Conservation (phyloP, 2,329 filamentous ascomycete genomes). For the Penicillium sp. region DNA sequence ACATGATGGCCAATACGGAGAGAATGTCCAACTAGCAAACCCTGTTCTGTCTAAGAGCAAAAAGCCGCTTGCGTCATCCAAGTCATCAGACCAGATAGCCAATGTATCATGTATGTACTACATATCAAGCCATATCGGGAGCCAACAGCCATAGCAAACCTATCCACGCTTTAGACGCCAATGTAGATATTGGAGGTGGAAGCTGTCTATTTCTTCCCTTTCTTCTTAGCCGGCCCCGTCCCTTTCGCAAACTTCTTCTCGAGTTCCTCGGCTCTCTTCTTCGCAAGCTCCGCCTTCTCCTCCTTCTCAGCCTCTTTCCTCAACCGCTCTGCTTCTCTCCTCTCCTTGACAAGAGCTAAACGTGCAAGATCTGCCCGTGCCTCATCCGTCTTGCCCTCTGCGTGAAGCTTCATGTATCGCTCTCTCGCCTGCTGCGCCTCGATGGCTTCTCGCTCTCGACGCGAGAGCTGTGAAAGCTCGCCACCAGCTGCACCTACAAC, state of each 20-base stretch:
- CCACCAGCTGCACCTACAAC: constrained; percentile 57
- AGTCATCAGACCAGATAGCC: too few relatives aligned
- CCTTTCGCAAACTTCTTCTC: constrained; percentile 42
- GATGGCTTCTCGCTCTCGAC: constrained; percentile 75
- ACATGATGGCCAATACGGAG: neutral
- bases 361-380: constrained; percentile 87
- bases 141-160: neutral
- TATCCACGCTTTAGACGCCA: neutral
- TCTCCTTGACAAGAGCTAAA: constrained; percentile 79
- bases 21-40: neutral
- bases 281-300: constrained; percentile 49
- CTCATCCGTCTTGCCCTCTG: constrained; percentile 95
- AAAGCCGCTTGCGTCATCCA: neutral
- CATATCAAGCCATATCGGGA: neutral
- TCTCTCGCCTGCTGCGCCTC: constrained; percentile 89
- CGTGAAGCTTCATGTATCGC: constrained; percentile 87
- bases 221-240: constrained; percentile 42
- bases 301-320: constrained; percentile 78
- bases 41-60: neutral
- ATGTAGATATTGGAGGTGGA: neutral
- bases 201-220: constrained; percentile 24
- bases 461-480: constrained; percentile 60
- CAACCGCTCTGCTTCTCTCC: constrained; percentile 81
- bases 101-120: neutral
- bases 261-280: constrained; percentile 42